These are phyloP conservation scores for Saturnispora sanitii DNA, from an alignment of 805 yeast species.

Conservation along the genomic window DNA sequence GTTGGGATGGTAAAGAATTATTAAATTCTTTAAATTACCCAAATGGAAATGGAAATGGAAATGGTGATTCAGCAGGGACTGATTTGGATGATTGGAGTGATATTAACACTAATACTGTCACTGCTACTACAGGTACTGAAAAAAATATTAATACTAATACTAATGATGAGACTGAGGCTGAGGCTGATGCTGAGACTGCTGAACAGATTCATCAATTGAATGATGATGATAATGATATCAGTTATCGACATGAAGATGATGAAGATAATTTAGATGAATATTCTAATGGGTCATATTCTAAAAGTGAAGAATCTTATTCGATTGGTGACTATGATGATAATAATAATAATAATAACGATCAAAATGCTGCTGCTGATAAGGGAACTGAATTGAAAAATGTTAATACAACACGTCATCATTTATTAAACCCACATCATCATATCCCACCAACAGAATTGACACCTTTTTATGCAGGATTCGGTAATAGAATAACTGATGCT, in stretches of 20 bases:
- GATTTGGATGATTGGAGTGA: constrained; percentile 15
- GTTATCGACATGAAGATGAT: background rate
- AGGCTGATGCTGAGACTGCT: background rate
- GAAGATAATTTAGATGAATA: background rate
- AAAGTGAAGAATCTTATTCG: too few relatives aligned
- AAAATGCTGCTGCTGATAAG: too few relatives aligned
- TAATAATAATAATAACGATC: too few relatives aligned
- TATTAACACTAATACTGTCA: constrained; percentile 13
- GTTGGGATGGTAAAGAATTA: constrained; percentile 3
- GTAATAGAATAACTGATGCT: constrained; percentile 94
- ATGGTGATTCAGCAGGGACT: background rate
- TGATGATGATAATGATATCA: background rate
- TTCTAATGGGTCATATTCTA: background rate
- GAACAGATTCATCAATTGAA: background rate
- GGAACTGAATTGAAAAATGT: too few relatives aligned
- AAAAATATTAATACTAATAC: background rate
- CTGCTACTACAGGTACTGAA: background rate
- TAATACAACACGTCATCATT: constrained; percentile 3
- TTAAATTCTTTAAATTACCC: background rate
- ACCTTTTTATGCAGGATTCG: constrained; percentile 96
- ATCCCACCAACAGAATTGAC: constrained; percentile 31
- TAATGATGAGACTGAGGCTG: background rate
- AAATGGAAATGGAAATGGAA: too few relatives aligned
- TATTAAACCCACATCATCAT: constrained; percentile 8
- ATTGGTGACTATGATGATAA: too few relatives aligned